Percentiles rank a stretch among this genome's conserved stretches.
These are phyloP conservation scores for Penicillium lagena DNA, from an alignment of 495 filamentous ascomycete species.

Conservation along the genomic window DNA sequence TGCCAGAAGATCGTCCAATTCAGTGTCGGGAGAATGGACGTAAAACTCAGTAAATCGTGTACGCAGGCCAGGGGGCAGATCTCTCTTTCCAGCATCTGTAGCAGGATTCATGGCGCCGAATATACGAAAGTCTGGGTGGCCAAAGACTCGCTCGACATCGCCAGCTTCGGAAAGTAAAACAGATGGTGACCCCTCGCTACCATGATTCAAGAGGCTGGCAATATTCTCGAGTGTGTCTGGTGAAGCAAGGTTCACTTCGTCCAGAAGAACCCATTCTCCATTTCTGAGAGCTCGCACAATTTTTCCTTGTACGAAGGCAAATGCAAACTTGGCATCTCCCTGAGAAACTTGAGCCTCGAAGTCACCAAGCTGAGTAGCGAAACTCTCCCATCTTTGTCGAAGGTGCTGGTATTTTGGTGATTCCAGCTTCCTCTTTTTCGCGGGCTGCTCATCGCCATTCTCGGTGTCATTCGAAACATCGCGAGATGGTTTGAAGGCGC, in stretches of 20 bases:
- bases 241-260: slow-evolving; percentile 95
- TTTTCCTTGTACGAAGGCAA: slow-evolving; percentile 91
- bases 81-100: slow-evolving; percentile 92
- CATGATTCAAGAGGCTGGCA: slow-evolving; percentile 71
- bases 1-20: slow-evolving; percentile 71
- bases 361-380: slow-evolving; percentile 66
- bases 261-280: slow-evolving; percentile 95
- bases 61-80: slow-evolving; percentile 76
- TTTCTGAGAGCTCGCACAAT: slow-evolving; percentile 88
- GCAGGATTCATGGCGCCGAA: slow-evolving; percentile 99
- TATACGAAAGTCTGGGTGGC: slow-evolving; percentile 89
- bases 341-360: slow-evolving; percentile 77
- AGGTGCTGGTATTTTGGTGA: slow-evolving; percentile 58
- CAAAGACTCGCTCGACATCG: slow-evolving; percentile 77
- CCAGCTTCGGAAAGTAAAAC: slow-evolving; percentile 89
- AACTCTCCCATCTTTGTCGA: slow-evolving; percentile 72
- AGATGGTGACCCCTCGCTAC: slow-evolving; percentile 60
- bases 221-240: slow-evolving; percentile 93
- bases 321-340: slow-evolving; percentile 78
- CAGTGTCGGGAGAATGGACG: slow-evolving; percentile 79
- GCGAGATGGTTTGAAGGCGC: slow-evolving; percentile 46
- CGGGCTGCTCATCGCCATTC: slow-evolving; percentile 48
- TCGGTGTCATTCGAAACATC: slow-evolving; percentile 31
- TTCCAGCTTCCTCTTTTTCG: slow-evolving; percentile 79
- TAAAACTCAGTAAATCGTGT: slow-evolving; percentile 93